Evolutionary conservation across 192 early-diverging fungal species (phyloP), one percentile per base, ranked within the genome.

Genomic region (Backusella psychrophila): DNA sequence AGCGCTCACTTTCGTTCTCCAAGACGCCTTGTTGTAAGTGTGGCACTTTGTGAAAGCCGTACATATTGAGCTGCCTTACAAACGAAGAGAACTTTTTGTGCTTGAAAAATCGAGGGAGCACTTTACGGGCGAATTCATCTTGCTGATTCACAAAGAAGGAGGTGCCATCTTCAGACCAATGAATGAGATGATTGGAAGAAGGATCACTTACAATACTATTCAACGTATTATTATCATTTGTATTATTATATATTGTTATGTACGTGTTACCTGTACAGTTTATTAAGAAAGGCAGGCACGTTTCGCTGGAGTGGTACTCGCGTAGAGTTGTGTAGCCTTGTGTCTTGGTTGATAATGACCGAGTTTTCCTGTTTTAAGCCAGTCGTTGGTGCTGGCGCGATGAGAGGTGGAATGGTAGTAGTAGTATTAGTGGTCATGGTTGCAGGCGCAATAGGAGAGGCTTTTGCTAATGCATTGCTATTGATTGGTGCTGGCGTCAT

Each of bases 11-110:
- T 15, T 89, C 93, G 1, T 91, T 80, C 6, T 92, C 88, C n/a
- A 97, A 86, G 1, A 94, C 93, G 41, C 96, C 97, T 63, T 96
- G 93, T 69, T 96, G 93, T 6, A 97, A 73, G 83, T 97, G 94
- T 8, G 96, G 96, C 14, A 98, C 91, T 76, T 99, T 99, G 84
- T 97, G 96, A 77, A 99, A 99, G 6, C 96, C 98, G 79, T 99
- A 97, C 93, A 96, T 92, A 78, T 97, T 97, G 15, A 97, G 87
- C 79, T 97, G 96, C 29, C 95, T 89, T 0, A 97, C 95, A 90
- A 96, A 97, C 31, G 90, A 92, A 17, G 93, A 90, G 74, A 96
- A 96, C 70, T 97, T 97, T 83, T 89, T 92, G 85, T 97, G 96
- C 81, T 97, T 97, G 82, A 97, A 97, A 74, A 93, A 94, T 23